Evolutionary conservation across 2,329 filamentous ascomycete genomes (phyloP), one percentile per base, ranked within the genome.

Genomic region (Cephalotrichum gorgonifer): DNA sequence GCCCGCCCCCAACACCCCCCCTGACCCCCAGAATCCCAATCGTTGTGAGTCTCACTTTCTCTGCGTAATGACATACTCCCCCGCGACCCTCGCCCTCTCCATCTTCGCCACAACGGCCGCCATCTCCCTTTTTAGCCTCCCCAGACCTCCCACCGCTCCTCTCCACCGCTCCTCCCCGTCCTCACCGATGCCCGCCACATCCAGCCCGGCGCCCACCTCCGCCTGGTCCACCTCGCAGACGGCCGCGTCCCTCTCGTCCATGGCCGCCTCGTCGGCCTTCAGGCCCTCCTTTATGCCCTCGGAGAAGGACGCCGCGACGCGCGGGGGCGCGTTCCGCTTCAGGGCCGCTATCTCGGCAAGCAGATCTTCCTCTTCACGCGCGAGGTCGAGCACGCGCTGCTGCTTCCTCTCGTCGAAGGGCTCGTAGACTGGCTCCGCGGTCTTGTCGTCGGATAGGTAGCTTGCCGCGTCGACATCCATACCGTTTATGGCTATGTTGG

Each of bases 401-500:
- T 79, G 78, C 56, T 77, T 74, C 60, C 75, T 75, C 3, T 68
- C 63, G 66, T 83, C 76, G 57, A 82, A 82, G 28, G 79, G 74
- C 56, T 81, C 78, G 67, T 78, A 79, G 51, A 67, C 64, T 47
- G 52, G 43, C 47, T 52, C 45, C 44, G 55, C 28, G 11, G 56
- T 48, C 12, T 54, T 51, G 41, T 54, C 52, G 50, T 58, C 50
- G 25, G 61, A 54, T 47, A 74, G 62, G 58, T 72, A 68, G 43
- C 61, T 54, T 5, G 61, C 58, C 41, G 72, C 56, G 49, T 70
- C 60, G 43, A 78, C 67, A 54, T 70, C 62, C 54, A 80, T 66
- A 49, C 81, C 81, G 66, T 84, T 84, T 59, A 84, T 81, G 52
- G 71, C 71, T 49, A 84, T 72, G 65, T 81, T 82, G 9, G 75